phyloP scores from a whole-genome alignment of 2,329 filamentous ascomycete species.

The Grosmannia serpens region DNA sequence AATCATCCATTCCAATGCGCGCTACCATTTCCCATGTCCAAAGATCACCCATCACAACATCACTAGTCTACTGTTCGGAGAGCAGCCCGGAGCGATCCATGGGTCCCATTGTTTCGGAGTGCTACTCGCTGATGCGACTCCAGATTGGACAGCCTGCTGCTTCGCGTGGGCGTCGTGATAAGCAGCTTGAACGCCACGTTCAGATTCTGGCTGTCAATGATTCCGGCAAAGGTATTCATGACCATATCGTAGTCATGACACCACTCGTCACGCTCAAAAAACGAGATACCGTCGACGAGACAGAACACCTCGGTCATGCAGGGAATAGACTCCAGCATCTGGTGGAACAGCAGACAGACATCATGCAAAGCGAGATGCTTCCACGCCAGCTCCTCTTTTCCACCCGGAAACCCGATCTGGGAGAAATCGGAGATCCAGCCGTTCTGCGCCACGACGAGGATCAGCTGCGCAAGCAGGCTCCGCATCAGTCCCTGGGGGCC shows the following conservation, averaged over 20 bases:
- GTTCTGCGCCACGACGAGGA: conserved; percentile 4
- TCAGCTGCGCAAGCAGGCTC: conserved; percentile 15
- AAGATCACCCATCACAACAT: background rate
- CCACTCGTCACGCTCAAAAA: conserved; percentile 6
- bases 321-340: conserved; percentile 1
- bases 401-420: background rate
- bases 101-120: background rate
- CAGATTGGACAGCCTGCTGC: background rate
- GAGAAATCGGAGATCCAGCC: background rate
- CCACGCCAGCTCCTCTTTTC: background rate
- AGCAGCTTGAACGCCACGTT: conserved; percentile 17
- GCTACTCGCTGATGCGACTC: background rate
- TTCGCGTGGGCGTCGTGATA: conserved; percentile 15
- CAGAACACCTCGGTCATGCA: conserved; percentile 4
- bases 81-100: background rate
- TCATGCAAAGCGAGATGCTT: conserved; percentile 1
- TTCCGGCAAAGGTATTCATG: background rate
- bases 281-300: conserved; percentile 9
- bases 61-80: background rate
- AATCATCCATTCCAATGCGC: no score
- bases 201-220: background rate
- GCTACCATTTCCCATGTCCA: background rate
- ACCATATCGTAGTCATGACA: conserved; percentile 4
- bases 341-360: conserved; percentile 8
- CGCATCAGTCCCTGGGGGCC: conserved; percentile 6